phyloP scores from a whole-genome alignment of 1,284 basidiomycete species.

The Flammula alnicola region DNA sequence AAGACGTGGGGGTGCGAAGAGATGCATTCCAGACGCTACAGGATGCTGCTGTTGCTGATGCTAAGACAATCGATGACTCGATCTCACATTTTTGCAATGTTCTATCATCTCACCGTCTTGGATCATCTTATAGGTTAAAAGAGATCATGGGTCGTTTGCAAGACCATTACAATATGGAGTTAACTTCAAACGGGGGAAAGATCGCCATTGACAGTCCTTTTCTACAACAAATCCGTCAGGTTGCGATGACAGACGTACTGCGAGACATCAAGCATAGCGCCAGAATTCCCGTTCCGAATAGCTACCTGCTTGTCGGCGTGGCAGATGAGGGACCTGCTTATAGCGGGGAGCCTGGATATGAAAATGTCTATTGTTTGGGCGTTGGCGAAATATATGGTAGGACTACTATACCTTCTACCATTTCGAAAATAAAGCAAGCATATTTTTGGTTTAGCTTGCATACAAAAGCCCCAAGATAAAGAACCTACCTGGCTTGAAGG shows the following conservation, averaged over 20 bases:
- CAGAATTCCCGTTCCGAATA: slow-evolving; percentile 69
- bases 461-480: slow-evolving; percentile 51
- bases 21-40: slow-evolving; percentile 63
- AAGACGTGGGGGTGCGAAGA: slow-evolving; percentile 61
- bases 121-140: slow-evolving; percentile 52
- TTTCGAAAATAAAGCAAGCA: not conserved
- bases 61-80: slow-evolving; percentile 59
- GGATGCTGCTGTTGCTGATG: slow-evolving; percentile 51
- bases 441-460: slow-evolving; percentile 48
- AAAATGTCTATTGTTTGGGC: slow-evolving; percentile 57
- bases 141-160: slow-evolving; percentile 55
- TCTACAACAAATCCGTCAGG: slow-evolving; percentile 56
- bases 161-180: slow-evolving; percentile 38
- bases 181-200: slow-evolving; percentile 30
- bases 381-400: slow-evolving; percentile 67
- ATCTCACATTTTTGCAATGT: slow-evolving; percentile 50
- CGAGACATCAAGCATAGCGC: slow-evolving; percentile 76
- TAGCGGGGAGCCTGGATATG: slow-evolving; percentile 38
- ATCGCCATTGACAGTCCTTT: slow-evolving; percentile 57
- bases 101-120: slow-evolving; percentile 55
- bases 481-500: slow-evolving; percentile 59
- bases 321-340: slow-evolving; percentile 78
- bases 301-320: slow-evolving; percentile 74
- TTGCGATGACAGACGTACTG: slow-evolving; percentile 64
- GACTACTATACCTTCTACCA: not conserved